Percentiles rank a stretch among this genome's conserved stretches.
Conservation (phyloP, 495 filamentous ascomycete species). For the Lepidopterella palustris region DNA sequence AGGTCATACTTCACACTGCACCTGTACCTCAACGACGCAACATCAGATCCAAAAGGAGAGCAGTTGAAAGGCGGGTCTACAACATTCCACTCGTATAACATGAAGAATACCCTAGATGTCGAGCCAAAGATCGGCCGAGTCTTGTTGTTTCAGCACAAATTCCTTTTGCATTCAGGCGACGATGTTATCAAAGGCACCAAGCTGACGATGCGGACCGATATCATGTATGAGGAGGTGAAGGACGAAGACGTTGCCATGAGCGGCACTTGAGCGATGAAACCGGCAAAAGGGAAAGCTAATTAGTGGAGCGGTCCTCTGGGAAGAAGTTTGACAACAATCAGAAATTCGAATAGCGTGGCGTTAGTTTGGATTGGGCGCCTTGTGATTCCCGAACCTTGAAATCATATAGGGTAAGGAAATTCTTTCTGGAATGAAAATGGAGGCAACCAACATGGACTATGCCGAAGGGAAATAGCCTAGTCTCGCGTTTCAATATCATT, state of each 20-base stretch:
- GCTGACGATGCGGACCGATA: constrained; percentile 69
- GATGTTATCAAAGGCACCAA: constrained; percentile 67
- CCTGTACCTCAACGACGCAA: constrained; percentile 67
- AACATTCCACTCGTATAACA: constrained; percentile 50
- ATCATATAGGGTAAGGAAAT: no score
- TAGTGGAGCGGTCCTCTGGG: no score
- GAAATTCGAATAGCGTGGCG: no score
- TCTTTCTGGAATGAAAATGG: no score
- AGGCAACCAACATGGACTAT: no score
- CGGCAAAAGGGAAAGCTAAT: not conserved
- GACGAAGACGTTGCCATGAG: not conserved
- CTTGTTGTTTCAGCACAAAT: constrained; percentile 69
- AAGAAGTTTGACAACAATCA: no score
- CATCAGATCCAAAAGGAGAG: constrained; percentile 39
- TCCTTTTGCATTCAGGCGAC: constrained; percentile 65
- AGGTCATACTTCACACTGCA: constrained; percentile 70
- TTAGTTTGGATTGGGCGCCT: no score
- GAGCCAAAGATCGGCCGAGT: constrained; percentile 64
- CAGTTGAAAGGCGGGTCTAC: constrained; percentile 56
- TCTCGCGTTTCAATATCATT: constrained; percentile 16
- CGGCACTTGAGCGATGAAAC: no score
- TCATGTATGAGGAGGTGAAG: constrained; percentile 53
- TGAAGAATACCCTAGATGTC: constrained; percentile 50
- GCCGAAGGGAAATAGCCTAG: not conserved
- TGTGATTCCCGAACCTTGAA: no score